Conservation (phyloP, 2,329 filamentous ascomycete species). For the Dactylellina sp. region DNA sequence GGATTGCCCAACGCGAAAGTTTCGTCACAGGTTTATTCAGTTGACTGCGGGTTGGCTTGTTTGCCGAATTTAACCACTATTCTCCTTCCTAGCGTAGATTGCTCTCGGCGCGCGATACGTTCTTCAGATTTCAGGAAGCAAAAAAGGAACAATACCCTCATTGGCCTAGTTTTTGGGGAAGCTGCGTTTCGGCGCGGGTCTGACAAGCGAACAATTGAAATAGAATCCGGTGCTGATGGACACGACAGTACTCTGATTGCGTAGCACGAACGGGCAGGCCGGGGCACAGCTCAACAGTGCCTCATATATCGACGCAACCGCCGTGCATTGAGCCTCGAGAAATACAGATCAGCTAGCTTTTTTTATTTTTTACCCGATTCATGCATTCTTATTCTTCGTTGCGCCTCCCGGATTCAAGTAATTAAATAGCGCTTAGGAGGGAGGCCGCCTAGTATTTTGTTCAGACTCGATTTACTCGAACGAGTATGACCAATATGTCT, state of each 20-base stretch:
- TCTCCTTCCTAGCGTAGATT: constrained; percentile 56
- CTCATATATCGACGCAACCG: constrained; percentile 15
- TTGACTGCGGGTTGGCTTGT: constrained; percentile 45
- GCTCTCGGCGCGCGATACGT: constrained; percentile 44
- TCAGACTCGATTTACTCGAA: constrained; percentile 31
- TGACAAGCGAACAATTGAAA: constrained; percentile 38
- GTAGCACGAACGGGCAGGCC: constrained; percentile 10
- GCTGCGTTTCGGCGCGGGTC: constrained; percentile 23
- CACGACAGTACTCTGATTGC: not conserved
- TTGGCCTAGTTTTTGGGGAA: constrained; percentile 7
- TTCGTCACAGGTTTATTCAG: constrained; percentile 42
- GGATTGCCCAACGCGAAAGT: constrained; percentile 53
- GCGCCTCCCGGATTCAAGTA: constrained; percentile 30
- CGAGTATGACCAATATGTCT: constrained; percentile 26
- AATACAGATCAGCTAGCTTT: constrained; percentile 23
- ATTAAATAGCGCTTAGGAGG: constrained; percentile 31
- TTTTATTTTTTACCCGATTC: constrained; percentile 15
- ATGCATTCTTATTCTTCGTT: constrained; percentile 38
- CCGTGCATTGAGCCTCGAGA: constrained; percentile 31
- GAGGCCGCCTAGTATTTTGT: not conserved
- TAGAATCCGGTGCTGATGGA: constrained; percentile 7
- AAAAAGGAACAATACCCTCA: not conserved
- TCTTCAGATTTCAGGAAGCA: constrained; percentile 25
- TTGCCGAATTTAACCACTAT: constrained; percentile 54
- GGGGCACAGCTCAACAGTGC: constrained; percentile 36